Percentiles rank a stretch among this genome's conserved stretches.
These are phyloP conservation scores for Oenanthe sinensis DNA, from an alignment of 129 eudicot species.

Conservation along the genomic window DNA sequence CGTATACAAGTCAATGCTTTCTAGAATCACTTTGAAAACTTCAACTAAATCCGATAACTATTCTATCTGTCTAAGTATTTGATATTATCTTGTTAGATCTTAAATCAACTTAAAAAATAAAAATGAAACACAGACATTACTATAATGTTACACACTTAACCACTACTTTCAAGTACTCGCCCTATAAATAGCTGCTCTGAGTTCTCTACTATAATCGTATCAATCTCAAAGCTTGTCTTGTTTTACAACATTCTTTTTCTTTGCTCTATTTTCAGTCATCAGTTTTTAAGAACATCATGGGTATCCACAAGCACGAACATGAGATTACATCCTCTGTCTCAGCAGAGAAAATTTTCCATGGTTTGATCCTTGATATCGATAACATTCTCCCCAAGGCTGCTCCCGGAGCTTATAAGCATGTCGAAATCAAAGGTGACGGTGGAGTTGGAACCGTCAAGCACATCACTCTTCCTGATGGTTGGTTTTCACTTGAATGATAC, in stretches of 20 bases:
- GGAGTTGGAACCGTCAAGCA: slow-evolving; percentile 18
- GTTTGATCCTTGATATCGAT: slow-evolving; percentile 1
- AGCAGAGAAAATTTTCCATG: background rate
- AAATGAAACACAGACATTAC: no score
- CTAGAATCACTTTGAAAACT: background rate
- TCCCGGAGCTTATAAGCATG: slow-evolving; percentile 12
- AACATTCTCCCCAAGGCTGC: slow-evolving; percentile 13
- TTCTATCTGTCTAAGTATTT: no score
- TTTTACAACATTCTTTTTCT: background rate
- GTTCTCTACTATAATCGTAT: background rate
- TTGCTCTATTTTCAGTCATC: background rate
- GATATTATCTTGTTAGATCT: no score
- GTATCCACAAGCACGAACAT: background rate
- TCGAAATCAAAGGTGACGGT: slow-evolving; percentile 16
- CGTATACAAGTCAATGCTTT: background rate
- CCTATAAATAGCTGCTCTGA: background rate
- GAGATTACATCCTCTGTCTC: background rate
- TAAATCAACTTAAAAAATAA: no score
- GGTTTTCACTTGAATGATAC: background rate
- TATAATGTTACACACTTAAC: background rate
- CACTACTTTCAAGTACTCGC: background rate
- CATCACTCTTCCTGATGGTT: slow-evolving; percentile 10
- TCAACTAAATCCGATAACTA: no score
- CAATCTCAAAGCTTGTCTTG: background rate
- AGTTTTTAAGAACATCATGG: background rate